These are phyloP conservation scores for Mycosphaerella sp. DNA, from an alignment of 2,329 filamentous ascomycete genomes.

Conservation along the genomic window DNA sequence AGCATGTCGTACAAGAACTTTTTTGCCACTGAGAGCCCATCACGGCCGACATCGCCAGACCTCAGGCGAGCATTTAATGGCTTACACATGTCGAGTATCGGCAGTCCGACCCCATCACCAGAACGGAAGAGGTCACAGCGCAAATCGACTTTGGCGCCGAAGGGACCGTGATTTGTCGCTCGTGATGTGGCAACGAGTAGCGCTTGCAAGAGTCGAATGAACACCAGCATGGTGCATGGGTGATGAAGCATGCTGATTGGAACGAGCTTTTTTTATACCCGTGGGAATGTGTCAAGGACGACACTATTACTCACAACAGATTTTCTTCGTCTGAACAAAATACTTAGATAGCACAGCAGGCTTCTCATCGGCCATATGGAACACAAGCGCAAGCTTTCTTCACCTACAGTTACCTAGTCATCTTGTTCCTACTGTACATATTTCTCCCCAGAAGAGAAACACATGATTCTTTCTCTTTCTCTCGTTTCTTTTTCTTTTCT, in stretches of 20 bases:
- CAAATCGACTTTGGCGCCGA: background rate
- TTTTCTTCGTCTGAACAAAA: background rate
- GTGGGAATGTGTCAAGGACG: background rate
- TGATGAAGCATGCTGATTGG: background rate
- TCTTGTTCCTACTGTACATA: no score
- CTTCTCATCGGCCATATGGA: background rate
- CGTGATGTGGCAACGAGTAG: background rate
- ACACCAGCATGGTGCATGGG: background rate
- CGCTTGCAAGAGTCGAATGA: background rate
- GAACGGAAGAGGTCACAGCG: background rate
- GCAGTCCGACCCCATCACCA: background rate
- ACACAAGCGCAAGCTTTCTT: background rate
- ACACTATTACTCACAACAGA: background rate
- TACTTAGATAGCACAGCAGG: no score
- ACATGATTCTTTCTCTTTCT: background rate
- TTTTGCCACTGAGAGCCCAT: conserved; percentile 10
- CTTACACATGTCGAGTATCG: conserved; percentile 18
- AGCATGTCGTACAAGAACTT: conserved; percentile 21
- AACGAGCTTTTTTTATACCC: background rate
- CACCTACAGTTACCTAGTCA: no score
- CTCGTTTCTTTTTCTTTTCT: background rate
- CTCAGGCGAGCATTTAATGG: conserved; percentile 11
- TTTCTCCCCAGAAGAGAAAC: no score
- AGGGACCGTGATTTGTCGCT: background rate
- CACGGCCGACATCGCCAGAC: conserved; percentile 14